phyloP scores from a whole-genome alignment of 1,284 basidiomycete genomes.

The Rhodotorula sp. region DNA sequence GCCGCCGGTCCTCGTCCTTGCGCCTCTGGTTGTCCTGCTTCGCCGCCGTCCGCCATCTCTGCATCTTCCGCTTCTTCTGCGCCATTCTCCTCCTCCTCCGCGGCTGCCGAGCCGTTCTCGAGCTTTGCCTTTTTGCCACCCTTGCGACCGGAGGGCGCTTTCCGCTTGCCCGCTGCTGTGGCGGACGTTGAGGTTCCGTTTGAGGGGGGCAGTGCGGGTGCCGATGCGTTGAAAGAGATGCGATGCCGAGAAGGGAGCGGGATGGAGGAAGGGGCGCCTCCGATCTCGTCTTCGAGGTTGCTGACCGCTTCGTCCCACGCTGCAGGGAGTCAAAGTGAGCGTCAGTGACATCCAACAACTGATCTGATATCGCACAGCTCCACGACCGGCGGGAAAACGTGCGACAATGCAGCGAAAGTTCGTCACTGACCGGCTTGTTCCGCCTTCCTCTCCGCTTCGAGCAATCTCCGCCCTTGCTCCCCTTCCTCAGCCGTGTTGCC shows the following conservation, averaged over 20 bases:
- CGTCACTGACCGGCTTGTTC: conserved; percentile 58
- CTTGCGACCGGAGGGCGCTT: conserved; percentile 34
- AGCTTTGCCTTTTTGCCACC: conserved; percentile 35
- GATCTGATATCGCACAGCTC: neutral
- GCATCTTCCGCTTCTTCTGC: neutral
- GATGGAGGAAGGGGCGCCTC: conserved; percentile 35
- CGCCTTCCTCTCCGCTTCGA: conserved; percentile 69
- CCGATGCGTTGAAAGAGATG: conserved; percentile 30
- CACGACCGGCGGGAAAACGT: neutral
- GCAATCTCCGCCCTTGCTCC: conserved; percentile 61
- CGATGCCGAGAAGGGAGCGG: conserved; percentile 41
- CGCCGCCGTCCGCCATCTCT: neutral
- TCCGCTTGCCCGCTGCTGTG: conserved; percentile 42
- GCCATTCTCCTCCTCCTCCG: conserved; percentile 6
- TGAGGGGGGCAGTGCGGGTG: neutral
- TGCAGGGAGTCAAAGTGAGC: neutral
- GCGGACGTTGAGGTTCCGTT: conserved; percentile 1
- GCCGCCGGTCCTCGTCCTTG: conserved; percentile 13
- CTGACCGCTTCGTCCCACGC: conserved; percentile 40
- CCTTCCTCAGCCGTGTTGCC: conserved; percentile 87
- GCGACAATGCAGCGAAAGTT: conserved; percentile 1
- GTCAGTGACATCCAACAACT: neutral
- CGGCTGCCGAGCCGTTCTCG: conserved; percentile 33
- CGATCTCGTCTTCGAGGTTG: conserved; percentile 33
- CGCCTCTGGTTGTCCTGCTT: neutral